Percentiles rank a stretch among this genome's conserved stretches.
These are phyloP conservation scores for Adansonia grandidieri DNA, from an alignment of 441 rosid species.

Conservation along the genomic window DNA sequence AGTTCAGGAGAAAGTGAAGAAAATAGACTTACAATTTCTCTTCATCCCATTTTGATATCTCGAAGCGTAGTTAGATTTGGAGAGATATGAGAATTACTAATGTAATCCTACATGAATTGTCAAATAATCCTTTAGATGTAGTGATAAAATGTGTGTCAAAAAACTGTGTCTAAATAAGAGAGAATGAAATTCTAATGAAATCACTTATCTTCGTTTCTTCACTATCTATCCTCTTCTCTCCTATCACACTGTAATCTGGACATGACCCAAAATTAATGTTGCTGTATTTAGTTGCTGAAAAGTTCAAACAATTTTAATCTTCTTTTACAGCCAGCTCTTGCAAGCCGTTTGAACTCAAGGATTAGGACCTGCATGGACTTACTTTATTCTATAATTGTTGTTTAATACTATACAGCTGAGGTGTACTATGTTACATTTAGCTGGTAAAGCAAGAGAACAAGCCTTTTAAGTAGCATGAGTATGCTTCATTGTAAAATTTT, in stretches of 20 bases:
- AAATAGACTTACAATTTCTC: not conserved
- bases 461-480: constrained; percentile 3
- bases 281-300: not conserved
- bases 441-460: not conserved
- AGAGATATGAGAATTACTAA: not conserved
- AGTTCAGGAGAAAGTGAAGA: not conserved
- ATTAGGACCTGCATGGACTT: not conserved
- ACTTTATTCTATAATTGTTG: not conserved
- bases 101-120: not conserved
- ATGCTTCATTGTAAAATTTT: not conserved
- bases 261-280: not conserved
- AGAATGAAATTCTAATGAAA: not conserved
- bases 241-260: not conserved
- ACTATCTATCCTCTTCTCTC: not conserved
- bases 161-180: not conserved
- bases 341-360: not conserved
- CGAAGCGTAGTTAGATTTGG: not conserved
- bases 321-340: not conserved
- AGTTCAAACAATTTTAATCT: not conserved
- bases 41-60: not conserved
- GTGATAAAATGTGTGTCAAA: not conserved
- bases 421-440: not conserved
- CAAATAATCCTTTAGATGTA: not conserved
- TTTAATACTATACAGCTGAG: not conserved
- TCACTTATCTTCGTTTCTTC: not conserved